phyloP scores from a whole-genome alignment of 2,329 filamentous ascomycete species.

The Ramichloridium luteum region DNA sequence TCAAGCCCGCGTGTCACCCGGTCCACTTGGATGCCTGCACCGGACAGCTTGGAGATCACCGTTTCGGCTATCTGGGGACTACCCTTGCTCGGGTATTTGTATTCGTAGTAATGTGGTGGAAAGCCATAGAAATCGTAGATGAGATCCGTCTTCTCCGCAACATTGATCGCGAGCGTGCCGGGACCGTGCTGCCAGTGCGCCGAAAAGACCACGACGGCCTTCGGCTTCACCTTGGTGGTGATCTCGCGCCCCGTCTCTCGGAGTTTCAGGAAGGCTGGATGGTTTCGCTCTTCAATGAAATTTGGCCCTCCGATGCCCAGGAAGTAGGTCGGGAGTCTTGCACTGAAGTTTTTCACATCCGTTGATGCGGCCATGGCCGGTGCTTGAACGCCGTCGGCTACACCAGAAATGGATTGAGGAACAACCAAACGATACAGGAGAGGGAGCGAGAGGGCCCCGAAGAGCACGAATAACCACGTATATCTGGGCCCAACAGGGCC shows the following conservation, averaged over 20 bases:
- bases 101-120: constrained; percentile 52
- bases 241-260: constrained; percentile 54
- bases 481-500: too few relatives aligned
- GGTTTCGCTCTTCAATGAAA: constrained; percentile 50
- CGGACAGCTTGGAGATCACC: constrained; percentile 41
- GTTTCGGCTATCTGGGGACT: constrained; percentile 44
- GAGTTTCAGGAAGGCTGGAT: constrained; percentile 51
- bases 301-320: constrained; percentile 44
- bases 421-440: too few relatives aligned
- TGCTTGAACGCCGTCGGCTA: too few relatives aligned
- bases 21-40: constrained; percentile 45
- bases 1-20: constrained; percentile 51
- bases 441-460: too few relatives aligned
- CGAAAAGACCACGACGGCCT: constrained; percentile 59
- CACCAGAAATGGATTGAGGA: too few relatives aligned
- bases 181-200: constrained; percentile 57
- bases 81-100: constrained; percentile 50
- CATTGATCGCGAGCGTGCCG: constrained; percentile 48
- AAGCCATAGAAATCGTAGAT: constrained; percentile 64
- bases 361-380: too few relatives aligned
- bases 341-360: too few relatives aligned
- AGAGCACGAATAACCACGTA: too few relatives aligned
- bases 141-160: constrained; percentile 47
- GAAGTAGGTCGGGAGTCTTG: constrained; percentile 29
- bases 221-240: constrained; percentile 52